phyloP scores from a whole-genome alignment of 768 basidiomycete species.

The Leccinum obscurum region DNA sequence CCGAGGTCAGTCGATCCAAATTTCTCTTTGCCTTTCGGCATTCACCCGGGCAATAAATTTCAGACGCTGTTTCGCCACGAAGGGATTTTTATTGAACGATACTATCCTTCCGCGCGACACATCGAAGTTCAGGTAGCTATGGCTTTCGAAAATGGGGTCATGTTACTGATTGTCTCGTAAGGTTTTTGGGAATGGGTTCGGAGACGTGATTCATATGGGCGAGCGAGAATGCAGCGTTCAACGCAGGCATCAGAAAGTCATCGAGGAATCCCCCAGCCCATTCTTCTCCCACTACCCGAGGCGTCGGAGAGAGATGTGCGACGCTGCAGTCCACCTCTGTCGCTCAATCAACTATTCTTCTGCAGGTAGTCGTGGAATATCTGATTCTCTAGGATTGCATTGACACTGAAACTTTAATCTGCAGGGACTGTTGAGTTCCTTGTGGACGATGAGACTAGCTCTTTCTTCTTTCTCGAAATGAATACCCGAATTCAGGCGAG shows the following conservation, averaged over 20 bases:
- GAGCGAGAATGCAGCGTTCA: slow-evolving; percentile 74
- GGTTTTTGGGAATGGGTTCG: slow-evolving; percentile 67
- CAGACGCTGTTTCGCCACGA: slow-evolving; percentile 47
- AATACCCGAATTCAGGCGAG: slow-evolving; percentile 63
- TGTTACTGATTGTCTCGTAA: slow-evolving; percentile 23
- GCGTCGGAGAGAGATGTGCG: slow-evolving; percentile 47
- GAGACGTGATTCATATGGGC: slow-evolving; percentile 60
- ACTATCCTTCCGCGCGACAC: slow-evolving; percentile 55
- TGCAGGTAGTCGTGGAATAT: slow-evolving; percentile 41
- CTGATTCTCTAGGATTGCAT: neutral
- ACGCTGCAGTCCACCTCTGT: slow-evolving; percentile 53
- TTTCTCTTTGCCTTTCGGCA: neutral
- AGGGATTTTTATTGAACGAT: slow-evolving; percentile 61
- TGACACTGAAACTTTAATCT: neutral
- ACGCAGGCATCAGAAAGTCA: slow-evolving; percentile 69
- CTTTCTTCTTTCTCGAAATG: slow-evolving; percentile 72
- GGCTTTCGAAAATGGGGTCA: neutral
- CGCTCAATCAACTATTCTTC: slow-evolving; percentile 54
- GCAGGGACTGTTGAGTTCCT: slow-evolving; percentile 69
- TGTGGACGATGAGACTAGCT: slow-evolving; percentile 49
- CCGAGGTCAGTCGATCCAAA: slow-evolving; percentile 41
- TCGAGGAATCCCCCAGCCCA: slow-evolving; percentile 69
- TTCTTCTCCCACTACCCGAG: slow-evolving; percentile 48
- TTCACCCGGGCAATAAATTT: slow-evolving; percentile 17
- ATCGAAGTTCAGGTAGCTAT: slow-evolving; percentile 58